Evolutionary conservation across 2,329 filamentous ascomycete species (phyloP).

Genomic region (Lasiodiplodia hormozganensis): DNA sequence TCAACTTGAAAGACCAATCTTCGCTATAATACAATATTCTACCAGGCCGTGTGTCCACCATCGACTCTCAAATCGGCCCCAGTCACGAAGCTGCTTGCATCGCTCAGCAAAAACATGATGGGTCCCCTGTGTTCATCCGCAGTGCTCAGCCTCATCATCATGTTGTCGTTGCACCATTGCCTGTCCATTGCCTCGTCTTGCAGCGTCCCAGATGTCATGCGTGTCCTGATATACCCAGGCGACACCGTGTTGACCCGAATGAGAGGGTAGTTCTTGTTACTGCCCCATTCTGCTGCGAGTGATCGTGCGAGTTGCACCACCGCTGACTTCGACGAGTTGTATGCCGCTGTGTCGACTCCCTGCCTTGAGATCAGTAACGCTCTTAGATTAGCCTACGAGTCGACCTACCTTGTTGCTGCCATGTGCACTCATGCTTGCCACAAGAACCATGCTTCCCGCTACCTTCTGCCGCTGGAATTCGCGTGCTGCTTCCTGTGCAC

Average conservation of each 20-base stretch:
- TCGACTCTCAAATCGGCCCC: constrained; percentile 54
- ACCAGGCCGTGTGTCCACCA: constrained; percentile 50
- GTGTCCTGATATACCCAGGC: constrained; percentile 61
- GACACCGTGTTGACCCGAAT: constrained; percentile 61
- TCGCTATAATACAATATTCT: not conserved
- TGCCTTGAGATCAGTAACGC: constrained; percentile 4
- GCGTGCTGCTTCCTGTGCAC: constrained; percentile 42
- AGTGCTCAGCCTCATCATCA: constrained; percentile 45
- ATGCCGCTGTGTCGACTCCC: constrained; percentile 53
- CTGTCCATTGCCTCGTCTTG: constrained; percentile 39
- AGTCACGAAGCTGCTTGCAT: constrained; percentile 69
- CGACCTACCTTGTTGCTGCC: constrained; percentile 40
- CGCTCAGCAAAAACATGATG: constrained; percentile 39
- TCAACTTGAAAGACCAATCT: too few species aligned
- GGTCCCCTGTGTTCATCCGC: constrained; percentile 36
- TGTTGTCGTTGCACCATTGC: constrained; percentile 42
- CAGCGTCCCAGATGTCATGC: constrained; percentile 40
- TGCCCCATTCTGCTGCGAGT: constrained; percentile 61
- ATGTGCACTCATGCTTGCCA: constrained; percentile 47
- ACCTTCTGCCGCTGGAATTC: constrained; percentile 41
- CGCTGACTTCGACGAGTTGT: constrained; percentile 63
- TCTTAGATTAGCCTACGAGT: too few species aligned
- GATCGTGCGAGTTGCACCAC: constrained; percentile 60
- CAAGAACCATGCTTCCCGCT: constrained; percentile 46
- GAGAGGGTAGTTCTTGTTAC: constrained; percentile 45